Evolutionary conservation across 2,329 filamentous ascomycete genomes (phyloP).

Genomic region (Trichoderma harzianum): DNA sequence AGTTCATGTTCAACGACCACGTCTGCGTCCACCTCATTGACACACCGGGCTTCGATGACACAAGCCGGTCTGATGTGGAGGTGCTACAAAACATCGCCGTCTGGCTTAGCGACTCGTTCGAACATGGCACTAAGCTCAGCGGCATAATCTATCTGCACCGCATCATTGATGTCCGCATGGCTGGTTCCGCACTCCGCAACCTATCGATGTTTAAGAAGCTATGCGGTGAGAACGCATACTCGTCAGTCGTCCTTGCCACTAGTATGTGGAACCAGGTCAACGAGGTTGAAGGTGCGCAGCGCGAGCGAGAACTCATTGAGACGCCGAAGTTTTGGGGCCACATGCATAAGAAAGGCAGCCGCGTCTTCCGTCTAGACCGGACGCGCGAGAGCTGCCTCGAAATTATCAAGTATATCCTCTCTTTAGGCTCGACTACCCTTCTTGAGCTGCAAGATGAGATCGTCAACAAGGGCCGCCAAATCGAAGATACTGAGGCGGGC

Average conservation of each 20-base stretch:
- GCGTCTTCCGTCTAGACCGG: accelerated
- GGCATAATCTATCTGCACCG: neutral
- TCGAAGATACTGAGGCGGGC: neutral
- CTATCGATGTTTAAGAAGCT: neutral
- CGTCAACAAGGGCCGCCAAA: neutral
- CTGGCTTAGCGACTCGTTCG: neutral
- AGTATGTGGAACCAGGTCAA: neutral
- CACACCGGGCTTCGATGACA: neutral
- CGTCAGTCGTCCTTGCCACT: neutral
- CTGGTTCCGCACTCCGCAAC: neutral
- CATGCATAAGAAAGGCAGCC: neutral
- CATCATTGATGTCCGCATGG: neutral
- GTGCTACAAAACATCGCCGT: neutral
- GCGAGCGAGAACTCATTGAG: neutral
- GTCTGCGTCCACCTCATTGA: neutral
- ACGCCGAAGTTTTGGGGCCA: neutral
- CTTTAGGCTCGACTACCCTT: neutral
- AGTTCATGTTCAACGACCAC: neutral
- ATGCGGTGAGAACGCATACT: neutral
- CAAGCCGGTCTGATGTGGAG: neutral
- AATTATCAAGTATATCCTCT: neutral
- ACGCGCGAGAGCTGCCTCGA: neutral
- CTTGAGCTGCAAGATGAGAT: neutral
- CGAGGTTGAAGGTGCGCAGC: neutral
- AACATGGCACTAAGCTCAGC: neutral